A percentile compares a stretch with the other conserved stretches of the same genome.
These are phyloP conservation scores for Glutinoglossum americanum DNA, from an alignment of 495 filamentous ascomycete species.

Conservation along the genomic window DNA sequence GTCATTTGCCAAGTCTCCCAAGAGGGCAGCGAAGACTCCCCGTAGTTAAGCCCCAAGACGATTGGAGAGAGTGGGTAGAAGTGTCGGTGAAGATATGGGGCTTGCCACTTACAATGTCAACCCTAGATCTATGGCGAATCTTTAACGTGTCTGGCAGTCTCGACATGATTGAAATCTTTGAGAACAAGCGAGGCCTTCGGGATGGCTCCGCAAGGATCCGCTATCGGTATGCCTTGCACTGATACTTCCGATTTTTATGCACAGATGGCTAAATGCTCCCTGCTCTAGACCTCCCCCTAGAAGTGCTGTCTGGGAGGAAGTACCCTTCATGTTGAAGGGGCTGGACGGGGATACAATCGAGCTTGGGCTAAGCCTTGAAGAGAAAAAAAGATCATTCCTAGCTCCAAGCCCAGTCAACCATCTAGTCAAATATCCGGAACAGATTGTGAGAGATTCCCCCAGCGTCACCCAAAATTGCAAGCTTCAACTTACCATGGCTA, in stretches of 20 bases:
- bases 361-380: not conserved
- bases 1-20: too few species aligned
- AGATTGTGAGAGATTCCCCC: conserved; percentile 3
- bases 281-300: conserved; percentile 7
- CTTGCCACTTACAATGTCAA: conserved; percentile 5
- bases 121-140: conserved; percentile 8
- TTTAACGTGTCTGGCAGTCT: conserved; percentile 8
- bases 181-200: conserved; percentile 1
- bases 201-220: conserved; percentile 4
- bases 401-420: conserved; percentile 12
- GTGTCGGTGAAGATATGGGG: conserved; percentile 4
- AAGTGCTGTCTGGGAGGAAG: conserved; percentile 4
- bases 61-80: conserved; percentile 4
- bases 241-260: not conserved
- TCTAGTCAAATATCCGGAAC: conserved; percentile 7
- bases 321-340: not conserved
- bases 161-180: conserved; percentile 8
- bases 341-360: not conserved
- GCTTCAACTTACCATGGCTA: not conserved
- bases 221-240: not conserved
- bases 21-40: not conserved
- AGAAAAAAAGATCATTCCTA: not conserved
- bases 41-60: not conserved
- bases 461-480: not conserved
- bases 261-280: not conserved